Evolutionary conservation across 805 yeast genomes (phyloP).

Genomic region (Pichia sporocuriosa): DNA sequence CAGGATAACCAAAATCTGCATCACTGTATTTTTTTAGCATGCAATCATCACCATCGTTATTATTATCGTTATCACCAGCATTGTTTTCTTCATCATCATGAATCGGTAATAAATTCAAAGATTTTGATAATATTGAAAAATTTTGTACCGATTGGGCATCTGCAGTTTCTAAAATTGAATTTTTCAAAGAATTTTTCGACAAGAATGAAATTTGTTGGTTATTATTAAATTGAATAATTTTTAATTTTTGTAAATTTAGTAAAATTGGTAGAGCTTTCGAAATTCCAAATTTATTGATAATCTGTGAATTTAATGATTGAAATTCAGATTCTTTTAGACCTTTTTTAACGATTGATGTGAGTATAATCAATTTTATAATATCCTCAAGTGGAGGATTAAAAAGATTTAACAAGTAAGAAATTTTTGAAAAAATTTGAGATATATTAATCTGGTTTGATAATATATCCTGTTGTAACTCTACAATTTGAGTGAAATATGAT

Average conservation of each 20-base stretch:
- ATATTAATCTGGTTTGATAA: slow-evolving; percentile 45
- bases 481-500: slow-evolving; percentile 36
- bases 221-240: slow-evolving; percentile 32
- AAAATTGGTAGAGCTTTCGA: slow-evolving; percentile 37
- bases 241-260: slow-evolving; percentile 41
- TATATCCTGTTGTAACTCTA: slow-evolving; percentile 66
- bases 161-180: not conserved
- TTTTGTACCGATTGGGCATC: slow-evolving; percentile 29
- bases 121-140: slow-evolving; percentile 29
- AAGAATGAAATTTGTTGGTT: slow-evolving; percentile 15
- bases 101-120: slow-evolving; percentile 44
- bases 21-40: slow-evolving; percentile 32
- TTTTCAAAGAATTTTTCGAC: slow-evolving; percentile 10
- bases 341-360: slow-evolving; percentile 56
- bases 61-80: slow-evolving; percentile 21
- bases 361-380: slow-evolving; percentile 46
- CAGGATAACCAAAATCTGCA: slow-evolving; percentile 65
- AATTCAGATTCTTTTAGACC: slow-evolving; percentile 67
- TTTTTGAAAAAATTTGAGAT: slow-evolving; percentile 24
- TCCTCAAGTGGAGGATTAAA: slow-evolving; percentile 34
- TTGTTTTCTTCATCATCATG: slow-evolving; percentile 9
- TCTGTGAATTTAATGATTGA: slow-evolving; percentile 44
- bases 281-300: slow-evolving; percentile 62
- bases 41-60: slow-evolving; percentile 16
- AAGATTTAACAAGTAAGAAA: slow-evolving; percentile 39